Evolutionary conservation across 1,139 yeast genomes (phyloP).

Genomic region (Tardiomyces blankii): DNA sequence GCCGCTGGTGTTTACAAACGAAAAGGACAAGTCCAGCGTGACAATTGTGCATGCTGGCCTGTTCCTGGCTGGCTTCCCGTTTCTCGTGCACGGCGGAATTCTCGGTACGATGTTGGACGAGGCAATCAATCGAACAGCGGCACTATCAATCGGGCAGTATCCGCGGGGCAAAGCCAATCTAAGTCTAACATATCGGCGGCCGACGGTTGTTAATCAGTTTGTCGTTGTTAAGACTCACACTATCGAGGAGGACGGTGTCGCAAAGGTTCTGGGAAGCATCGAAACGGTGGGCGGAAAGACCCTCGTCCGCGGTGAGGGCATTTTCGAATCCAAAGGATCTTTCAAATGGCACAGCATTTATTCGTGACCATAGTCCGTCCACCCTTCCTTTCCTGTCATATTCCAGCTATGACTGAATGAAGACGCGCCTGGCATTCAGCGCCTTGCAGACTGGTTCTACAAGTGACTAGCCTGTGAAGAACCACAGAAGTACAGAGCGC

Average conservation of each 20-base stretch:
- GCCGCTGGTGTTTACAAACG: conserved; percentile 60
- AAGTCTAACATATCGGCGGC: conserved; percentile 50
- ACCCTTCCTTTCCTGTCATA: no score
- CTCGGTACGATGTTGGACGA: conserved; percentile 77
- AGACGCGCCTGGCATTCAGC: no score
- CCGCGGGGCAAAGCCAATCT: conserved; percentile 35
- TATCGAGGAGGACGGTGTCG: conserved; percentile 22
- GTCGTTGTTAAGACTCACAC: conserved; percentile 48
- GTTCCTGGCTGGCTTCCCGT: conserved; percentile 76
- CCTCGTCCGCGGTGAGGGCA: conserved; percentile 23
- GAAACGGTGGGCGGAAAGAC: conserved; percentile 30
- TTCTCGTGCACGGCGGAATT: conserved; percentile 83
- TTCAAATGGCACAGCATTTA: no score
- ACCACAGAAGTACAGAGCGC: no score
- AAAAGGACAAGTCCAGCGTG: conserved; percentile 36
- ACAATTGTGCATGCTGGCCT: conserved; percentile 72
- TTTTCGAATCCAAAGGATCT: conserved; percentile 6
- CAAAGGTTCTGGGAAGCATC: conserved; percentile 32
- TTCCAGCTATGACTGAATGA: no score
- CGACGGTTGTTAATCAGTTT: conserved; percentile 74
- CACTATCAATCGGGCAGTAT: conserved; percentile 24
- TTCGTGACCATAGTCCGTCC: no score
- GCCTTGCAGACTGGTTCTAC: no score
- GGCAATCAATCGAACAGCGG: conserved; percentile 49
- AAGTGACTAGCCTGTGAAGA: no score